Evolutionary conservation across 2,329 filamentous ascomycete species (phyloP).

Genomic region (Myriosclerotinia duriaeana): DNA sequence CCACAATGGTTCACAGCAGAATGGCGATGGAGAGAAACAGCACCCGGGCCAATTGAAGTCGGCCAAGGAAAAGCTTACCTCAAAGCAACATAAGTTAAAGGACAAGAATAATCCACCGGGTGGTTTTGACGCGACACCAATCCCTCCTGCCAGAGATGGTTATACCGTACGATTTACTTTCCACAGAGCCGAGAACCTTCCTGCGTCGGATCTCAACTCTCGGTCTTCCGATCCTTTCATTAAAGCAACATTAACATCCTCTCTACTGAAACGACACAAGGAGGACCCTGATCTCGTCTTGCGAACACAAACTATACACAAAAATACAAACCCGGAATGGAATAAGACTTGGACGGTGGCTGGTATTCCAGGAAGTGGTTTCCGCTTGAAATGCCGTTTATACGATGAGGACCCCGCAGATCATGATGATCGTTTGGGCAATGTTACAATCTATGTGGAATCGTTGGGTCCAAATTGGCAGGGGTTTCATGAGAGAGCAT

Average conservation of each 20-base stretch:
- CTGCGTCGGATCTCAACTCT: conserved; percentile 74
- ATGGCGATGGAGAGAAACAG: conserved; percentile 19
- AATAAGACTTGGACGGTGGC: conserved; percentile 83
- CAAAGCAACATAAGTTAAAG: conserved; percentile 38
- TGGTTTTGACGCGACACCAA: conserved; percentile 76
- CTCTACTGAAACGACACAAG: conserved; percentile 74
- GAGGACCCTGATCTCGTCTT: conserved; percentile 75
- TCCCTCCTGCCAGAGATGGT: conserved; percentile 71
- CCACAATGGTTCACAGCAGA: neutral
- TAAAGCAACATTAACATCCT: conserved; percentile 66
- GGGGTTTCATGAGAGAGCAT: conserved; percentile 63
- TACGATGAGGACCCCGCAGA: conserved; percentile 90
- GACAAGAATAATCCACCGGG: conserved; percentile 48
- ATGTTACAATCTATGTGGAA: conserved; percentile 69
- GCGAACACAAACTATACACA: conserved; percentile 74
- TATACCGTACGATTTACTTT: conserved; percentile 86
- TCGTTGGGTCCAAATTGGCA: conserved; percentile 64
- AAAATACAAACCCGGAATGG: conserved; percentile 75
- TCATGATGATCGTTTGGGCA: conserved; percentile 83
- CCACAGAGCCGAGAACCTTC: conserved; percentile 76
- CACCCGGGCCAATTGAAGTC: conserved; percentile 12
- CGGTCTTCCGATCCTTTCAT: conserved; percentile 83
- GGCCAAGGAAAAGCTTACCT: conserved; percentile 38
- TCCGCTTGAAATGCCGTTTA: conserved; percentile 78
- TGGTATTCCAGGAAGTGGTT: conserved; percentile 78